phyloP scores from a whole-genome alignment of 2,329 filamentous ascomycete genomes.

The Didymella pinodella region DNA sequence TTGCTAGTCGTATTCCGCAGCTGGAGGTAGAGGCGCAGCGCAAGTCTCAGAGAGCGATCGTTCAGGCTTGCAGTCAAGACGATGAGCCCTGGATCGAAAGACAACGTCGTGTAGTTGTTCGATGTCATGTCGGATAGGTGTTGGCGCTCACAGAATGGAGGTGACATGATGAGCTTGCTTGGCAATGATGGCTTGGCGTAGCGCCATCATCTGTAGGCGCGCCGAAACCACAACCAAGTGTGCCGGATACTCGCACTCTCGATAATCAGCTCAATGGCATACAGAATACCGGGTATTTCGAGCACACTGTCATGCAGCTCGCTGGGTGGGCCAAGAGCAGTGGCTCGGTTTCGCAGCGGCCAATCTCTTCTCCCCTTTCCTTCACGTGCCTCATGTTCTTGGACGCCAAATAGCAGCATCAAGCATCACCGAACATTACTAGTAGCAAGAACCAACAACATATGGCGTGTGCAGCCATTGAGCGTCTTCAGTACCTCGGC shows the following conservation, averaged over 20 bases:
- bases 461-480: slow-evolving; percentile 8
- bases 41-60: neutral
- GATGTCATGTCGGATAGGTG: neutral
- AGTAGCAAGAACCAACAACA: slow-evolving; percentile 7
- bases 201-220: slow-evolving; percentile 5
- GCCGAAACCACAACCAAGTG: slow-evolving; percentile 14
- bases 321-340: slow-evolving; percentile 15
- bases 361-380: slow-evolving; percentile 28
- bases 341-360: slow-evolving; percentile 22
- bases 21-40: neutral
- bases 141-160: neutral
- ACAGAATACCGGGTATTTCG: slow-evolving; percentile 24
- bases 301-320: slow-evolving; percentile 19
- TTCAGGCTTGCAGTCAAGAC: neutral
- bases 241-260: slow-evolving; percentile 21
- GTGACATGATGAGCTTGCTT: slow-evolving; percentile 6
- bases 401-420: slow-evolving; percentile 23
- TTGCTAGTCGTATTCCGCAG: neutral
- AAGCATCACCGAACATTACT: slow-evolving; percentile 8
- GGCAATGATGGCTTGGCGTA: slow-evolving; percentile 8
- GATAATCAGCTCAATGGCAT: slow-evolving; percentile 30
- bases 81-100: neutral
- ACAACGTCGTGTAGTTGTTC: neutral
- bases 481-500: slow-evolving; percentile 34
- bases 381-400: slow-evolving; percentile 47